Base-by-base conservation (phyloP, 192 early-diverging fungal genomes). In the Gaertneriomyces semiglobifer region DNA sequence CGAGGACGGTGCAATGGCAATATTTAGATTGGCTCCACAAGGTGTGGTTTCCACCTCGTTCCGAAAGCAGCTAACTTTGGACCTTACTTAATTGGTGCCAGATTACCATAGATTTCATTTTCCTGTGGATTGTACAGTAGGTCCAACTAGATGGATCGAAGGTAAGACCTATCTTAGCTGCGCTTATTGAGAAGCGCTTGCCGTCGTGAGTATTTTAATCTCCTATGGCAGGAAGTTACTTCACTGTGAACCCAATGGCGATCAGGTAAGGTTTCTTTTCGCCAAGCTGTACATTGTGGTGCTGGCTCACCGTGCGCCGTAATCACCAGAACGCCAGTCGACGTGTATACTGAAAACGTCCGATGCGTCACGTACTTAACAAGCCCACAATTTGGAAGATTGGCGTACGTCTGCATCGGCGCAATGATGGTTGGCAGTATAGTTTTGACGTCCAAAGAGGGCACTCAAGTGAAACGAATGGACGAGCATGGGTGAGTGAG, bases 361-460 rank as follows among this genome's bases (percentile, higher is more conserved):
- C 79, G 92, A 10, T 67, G 78, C 20, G 77, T 93, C 14, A 86
- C 81, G 7, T 79, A 79, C 20, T 80, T 93, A 11, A 74, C 88
- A 39, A 82, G 84, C 8, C 66, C 74, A 1, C 76, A 81, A 38
- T 89, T 89, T 74, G 92, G 92, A 6, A 80, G 74, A 7, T 84
- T 93, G 3, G 86, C 88, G 0, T 81, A 80, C 75, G 83, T 88
- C 0, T 73, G 78, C 55, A 84, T 93, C 60, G 92, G 92, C 11
- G 89, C 90, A 20, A 91, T 93, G 89, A 84, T 93, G 86, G 90
- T 93, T 4, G 92, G 92, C 10, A 88, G 86, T 9, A 89, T 90
- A 46, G 66, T 85, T 7, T 53, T 87, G 38, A 91, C 89, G 1
- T 74, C 76, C 1, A 40, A 81, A 41, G 67, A 63, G 4, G 79